These are phyloP conservation scores for Canavalia ensiformis DNA, from an alignment of 306 rosid species.

Conservation along the genomic window DNA sequence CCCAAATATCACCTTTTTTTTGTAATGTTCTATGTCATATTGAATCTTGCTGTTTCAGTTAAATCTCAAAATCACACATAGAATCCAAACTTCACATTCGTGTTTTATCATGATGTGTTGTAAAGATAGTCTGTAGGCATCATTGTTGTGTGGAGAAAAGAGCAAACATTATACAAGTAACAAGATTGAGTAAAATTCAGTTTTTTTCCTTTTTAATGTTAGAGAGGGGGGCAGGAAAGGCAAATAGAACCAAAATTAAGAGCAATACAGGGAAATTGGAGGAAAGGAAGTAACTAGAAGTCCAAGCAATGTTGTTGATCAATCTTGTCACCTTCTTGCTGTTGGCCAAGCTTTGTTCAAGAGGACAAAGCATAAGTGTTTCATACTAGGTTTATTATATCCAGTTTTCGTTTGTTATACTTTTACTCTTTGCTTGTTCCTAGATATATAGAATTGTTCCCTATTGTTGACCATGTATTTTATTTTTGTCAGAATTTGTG, in stretches of 20 bases:
- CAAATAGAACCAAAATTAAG: conserved; percentile 1
- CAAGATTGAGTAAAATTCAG: not conserved
- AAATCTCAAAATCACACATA: conserved; percentile 5
- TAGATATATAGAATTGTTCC: not conserved
- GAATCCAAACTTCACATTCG: not conserved
- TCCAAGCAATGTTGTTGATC: not conserved
- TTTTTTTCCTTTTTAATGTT: not conserved
- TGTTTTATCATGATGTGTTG: not conserved
- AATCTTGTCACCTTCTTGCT: conserved; percentile 21
- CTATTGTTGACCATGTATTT: conserved; percentile 5
- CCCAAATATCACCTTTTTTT: not conserved
- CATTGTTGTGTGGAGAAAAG: conserved; percentile 11
- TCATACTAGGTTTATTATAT: not conserved
- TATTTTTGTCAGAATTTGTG: conserved; percentile 13
- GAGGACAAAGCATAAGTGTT: conserved; percentile 11
- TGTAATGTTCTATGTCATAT: not conserved
- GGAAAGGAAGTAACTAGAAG: not conserved
- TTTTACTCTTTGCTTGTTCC: not conserved
- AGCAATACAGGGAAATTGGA: conserved; percentile 9
- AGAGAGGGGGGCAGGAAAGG: not conserved
- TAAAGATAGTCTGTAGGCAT: conserved; percentile 12
- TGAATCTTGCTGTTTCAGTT: not conserved
- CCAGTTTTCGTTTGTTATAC: not conserved
- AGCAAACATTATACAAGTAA: not conserved
- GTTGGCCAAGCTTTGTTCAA: not conserved